phyloP scores from a whole-genome alignment of 75 land plant species.

The Azolla pinnata region DNA sequence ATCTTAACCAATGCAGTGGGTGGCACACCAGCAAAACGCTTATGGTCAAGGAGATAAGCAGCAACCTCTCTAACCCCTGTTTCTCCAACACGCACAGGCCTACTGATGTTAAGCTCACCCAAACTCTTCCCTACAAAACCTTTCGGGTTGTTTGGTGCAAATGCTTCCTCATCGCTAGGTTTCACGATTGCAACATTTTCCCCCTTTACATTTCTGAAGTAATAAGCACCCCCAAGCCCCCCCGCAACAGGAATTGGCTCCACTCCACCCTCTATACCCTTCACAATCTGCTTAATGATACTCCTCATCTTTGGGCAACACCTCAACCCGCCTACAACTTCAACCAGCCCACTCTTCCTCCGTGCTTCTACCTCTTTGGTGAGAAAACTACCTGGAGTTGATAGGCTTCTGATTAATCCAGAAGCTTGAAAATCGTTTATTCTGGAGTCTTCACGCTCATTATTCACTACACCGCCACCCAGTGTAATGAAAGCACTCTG shows the following conservation, averaged over 20 bases:
- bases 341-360: slow-evolving; percentile 20
- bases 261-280: slow-evolving; percentile 42
- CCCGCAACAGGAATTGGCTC: slow-evolving; percentile 34
- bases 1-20: slow-evolving; percentile 54
- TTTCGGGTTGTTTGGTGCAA: slow-evolving; percentile 45
- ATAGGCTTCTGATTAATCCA: slow-evolving; percentile 23
- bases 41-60: slow-evolving; percentile 71
- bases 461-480: too few relatives aligned
- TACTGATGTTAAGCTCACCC: slow-evolving; percentile 43
- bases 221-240: slow-evolving; percentile 56
- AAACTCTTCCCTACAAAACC: slow-evolving; percentile 45
- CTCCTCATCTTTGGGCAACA: slow-evolving; percentile 24
- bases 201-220: slow-evolving; percentile 25
- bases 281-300: slow-evolving; percentile 40
- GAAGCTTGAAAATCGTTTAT: slow-evolving; percentile 15
- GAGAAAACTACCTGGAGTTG: slow-evolving; percentile 25
- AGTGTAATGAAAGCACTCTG: slow-evolving; percentile 25
- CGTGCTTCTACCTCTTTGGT: neutral
- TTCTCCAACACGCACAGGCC: slow-evolving; percentile 45
- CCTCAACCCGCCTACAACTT: slow-evolving; percentile 46
- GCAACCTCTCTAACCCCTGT: slow-evolving; percentile 58
- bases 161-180: slow-evolving; percentile 57
- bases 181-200: slow-evolving; percentile 51
- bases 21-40: slow-evolving; percentile 56
- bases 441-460: slow-evolving; percentile 14